Conservation (phyloP, 2,329 filamentous ascomycete genomes). For the Diaporthe nobilis region DNA sequence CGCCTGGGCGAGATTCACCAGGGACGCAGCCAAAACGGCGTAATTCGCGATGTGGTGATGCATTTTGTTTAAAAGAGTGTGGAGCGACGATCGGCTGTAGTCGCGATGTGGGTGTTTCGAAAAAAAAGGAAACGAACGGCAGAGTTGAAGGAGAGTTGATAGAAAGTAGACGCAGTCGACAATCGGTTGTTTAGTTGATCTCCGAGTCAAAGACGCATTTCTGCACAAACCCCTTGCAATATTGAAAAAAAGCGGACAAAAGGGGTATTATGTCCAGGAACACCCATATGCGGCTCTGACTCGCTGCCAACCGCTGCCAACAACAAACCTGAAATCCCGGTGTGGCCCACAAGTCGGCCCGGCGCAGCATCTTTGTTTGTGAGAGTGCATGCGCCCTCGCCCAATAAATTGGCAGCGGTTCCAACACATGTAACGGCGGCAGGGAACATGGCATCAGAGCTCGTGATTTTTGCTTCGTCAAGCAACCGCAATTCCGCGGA, state of each 20-base stretch:
- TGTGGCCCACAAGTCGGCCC: constrained; percentile 24
- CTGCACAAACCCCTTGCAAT: neutral
- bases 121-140: neutral
- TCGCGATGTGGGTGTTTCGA: neutral
- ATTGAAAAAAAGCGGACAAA: constrained; percentile 16
- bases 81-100: constrained; percentile 15
- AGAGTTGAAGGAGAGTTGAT: neutral
- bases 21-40: constrained; percentile 21
- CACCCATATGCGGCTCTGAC: neutral
- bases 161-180: neutral
- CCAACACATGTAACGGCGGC: neutral
- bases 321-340: constrained; percentile 29
- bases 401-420: constrained; percentile 2
- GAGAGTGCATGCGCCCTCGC: neutral
- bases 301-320: constrained; percentile 27
- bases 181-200: neutral
- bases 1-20: neutral
- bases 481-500: neutral
- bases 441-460: neutral
- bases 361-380: constrained; percentile 8
- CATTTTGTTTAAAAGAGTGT: constrained; percentile 22
- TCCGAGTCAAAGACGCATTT: neutral
- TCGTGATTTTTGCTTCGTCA: neutral
- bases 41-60: constrained; percentile 5
- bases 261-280: constrained; percentile 25